These are phyloP conservation scores for Cornus controversa DNA, from an alignment of 148 eudicot species.

Conservation along the genomic window DNA sequence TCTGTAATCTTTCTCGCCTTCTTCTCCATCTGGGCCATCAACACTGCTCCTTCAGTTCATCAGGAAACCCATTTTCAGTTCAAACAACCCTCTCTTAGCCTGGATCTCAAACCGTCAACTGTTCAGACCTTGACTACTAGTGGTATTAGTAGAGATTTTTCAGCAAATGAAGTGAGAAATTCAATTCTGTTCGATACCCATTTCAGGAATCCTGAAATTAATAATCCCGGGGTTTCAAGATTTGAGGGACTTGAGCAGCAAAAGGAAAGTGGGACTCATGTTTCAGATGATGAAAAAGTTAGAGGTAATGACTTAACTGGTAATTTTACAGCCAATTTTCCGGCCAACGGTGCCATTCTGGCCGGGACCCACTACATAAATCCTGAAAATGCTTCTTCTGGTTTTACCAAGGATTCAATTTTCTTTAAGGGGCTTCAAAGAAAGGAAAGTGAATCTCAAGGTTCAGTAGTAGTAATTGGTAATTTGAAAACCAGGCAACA, in stretches of 20 bases:
- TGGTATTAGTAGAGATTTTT: constrained; percentile 23
- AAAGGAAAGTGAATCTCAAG: constrained; percentile 12
- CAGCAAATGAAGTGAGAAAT: constrained; percentile 18
- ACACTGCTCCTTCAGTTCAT: constrained; percentile 30
- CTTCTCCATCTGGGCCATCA: constrained; percentile 50
- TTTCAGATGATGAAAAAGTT: background rate
- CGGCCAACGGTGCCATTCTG: constrained; percentile 14
- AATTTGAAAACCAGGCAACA: constrained; percentile 9
- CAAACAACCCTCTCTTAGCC: constrained; percentile 32
- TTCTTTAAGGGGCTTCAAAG: constrained; percentile 6
- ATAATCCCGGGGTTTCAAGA: constrained; percentile 23
- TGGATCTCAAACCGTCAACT: constrained; percentile 23
- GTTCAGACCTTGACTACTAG: constrained; percentile 21
- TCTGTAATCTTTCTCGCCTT: constrained; percentile 44
- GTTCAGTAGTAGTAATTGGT: background rate
- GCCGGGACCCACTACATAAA: constrained; percentile 22
- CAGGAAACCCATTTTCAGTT: constrained; percentile 40
- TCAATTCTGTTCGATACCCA: constrained; percentile 32
- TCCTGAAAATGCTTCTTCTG: constrained; percentile 30
- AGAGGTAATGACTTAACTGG: no score
- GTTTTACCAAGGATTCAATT: constrained; percentile 16
- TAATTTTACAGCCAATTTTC: constrained; percentile 15
- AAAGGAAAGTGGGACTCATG: constrained; percentile 13
- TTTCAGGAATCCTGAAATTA: constrained; percentile 22
- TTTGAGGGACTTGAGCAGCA: no score